These are phyloP conservation scores for Arxiozyma telluris DNA, from an alignment of 1,139 yeast species.

Conservation along the genomic window DNA sequence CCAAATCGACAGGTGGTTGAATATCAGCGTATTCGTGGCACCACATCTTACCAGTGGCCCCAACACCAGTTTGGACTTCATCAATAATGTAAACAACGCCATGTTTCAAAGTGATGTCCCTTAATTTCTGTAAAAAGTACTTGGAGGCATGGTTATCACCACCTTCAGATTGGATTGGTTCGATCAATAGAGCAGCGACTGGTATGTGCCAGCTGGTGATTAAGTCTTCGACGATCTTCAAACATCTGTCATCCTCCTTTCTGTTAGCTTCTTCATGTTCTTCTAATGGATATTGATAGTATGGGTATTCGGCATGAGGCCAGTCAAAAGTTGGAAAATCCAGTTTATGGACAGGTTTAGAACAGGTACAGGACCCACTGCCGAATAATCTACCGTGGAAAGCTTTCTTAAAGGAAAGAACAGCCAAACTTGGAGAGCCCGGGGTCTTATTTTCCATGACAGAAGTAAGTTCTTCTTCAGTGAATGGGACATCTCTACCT, in stretches of 20 bases:
- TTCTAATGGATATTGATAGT: conserved; percentile 54
- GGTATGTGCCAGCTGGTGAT: conserved; percentile 42
- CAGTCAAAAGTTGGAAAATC: conserved; percentile 71
- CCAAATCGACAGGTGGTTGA: conserved; percentile 59
- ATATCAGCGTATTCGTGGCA: conserved; percentile 65
- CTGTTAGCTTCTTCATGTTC: conserved; percentile 44
- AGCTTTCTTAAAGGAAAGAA: conserved; percentile 58
- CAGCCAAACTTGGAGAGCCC: conserved; percentile 60
- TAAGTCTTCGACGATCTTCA: conserved; percentile 46
- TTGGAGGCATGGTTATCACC: conserved; percentile 62
- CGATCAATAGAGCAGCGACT: conserved; percentile 62
- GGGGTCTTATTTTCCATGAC: conserved; percentile 63
- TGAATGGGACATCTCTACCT: conserved; percentile 36
- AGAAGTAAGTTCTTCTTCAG: conserved; percentile 46
- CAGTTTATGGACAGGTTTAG: conserved; percentile 65
- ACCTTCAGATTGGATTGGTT: conserved; percentile 70
- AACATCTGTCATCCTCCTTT: conserved; percentile 53
- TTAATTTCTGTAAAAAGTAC: conserved; percentile 53
- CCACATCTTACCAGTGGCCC: conserved; percentile 66
- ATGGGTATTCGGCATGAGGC: conserved; percentile 71
- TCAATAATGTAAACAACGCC: conserved; percentile 56
- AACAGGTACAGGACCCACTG: conserved; percentile 61
- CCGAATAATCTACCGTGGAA: conserved; percentile 75
- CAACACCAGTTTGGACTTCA: conserved; percentile 72
- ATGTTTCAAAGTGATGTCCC: conserved; percentile 53